Evolutionary conservation across 1,139 yeast genomes (phyloP), one percentile per base, ranked within the genome.

Genomic region (Chernovozyma sophiae-reginae): DNA sequence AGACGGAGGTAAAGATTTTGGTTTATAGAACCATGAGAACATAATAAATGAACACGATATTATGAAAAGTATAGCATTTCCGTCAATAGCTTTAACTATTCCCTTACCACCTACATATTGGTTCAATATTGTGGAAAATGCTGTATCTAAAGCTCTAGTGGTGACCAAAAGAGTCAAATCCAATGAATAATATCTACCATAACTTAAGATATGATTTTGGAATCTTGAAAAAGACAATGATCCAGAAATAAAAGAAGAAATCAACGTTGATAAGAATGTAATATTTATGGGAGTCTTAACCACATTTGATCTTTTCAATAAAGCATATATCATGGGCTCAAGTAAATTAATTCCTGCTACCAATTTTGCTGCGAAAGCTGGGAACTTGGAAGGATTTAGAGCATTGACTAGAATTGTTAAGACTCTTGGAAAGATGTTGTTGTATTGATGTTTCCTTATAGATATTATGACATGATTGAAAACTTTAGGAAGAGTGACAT

Each of bases 121-220:
- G 16, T 55, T 45, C 37, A 60, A 47, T 4, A 49, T 37, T 3
- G 65, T 51, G 2, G 65, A 50, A 22, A 62, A 44, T 0, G 60
- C 51, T 3, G 70, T 62, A 43, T 64, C 70, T 30, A 57, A 39
- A 17, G 68, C 70, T 35, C 70, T 53, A n/a, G 65, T 60, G 4
- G 56, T 58, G 32, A 62, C 58, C 45, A 64, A 53, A 24, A 64
- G 49, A 1, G 69, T 63, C 40, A 64, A 53, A 37, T 64, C 70
- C 31, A 63, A 49, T 14, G 65, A 57, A 37, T 53, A 50, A 43
- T 56, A 56, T 33, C 68, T 46, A 10, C 63, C 63, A 35, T 58
- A 52, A 12, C 49, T 50, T 22, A 58, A 42, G 23, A 62, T 53
- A 42, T 62, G 68, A 30, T 45, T 52, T 44, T 64, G 70, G 41